Base-by-base conservation (phyloP, 208 protist species). In the Endotrypanum monterogeii region DNA sequence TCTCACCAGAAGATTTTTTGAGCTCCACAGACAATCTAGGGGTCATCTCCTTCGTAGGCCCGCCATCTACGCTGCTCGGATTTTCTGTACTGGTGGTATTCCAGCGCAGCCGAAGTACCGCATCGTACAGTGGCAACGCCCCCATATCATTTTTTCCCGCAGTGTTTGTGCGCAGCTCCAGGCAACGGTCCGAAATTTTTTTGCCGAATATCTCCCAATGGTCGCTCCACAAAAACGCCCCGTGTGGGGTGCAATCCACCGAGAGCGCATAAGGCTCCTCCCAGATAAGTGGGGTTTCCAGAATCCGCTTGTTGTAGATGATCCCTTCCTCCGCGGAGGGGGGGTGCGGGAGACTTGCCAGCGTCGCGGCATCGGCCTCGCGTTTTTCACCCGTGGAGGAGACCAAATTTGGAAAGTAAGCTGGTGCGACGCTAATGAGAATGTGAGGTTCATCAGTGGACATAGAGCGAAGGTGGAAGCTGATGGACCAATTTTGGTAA, bases 221-320 rank as follows among this genome's bases (percentile, higher is more conserved):
- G 30, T 96, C 89, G 63, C 91, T 96, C 89, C 91, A 96, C 20
- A 92, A 66, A 39, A 85, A 89, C 35, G 90, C 56, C 3, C 91
- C 91, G 6, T 58, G 77, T 14, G 62, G 20, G 3, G 79, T 87
- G 77, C 84, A 90, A 46, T 96, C 91, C 20, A 94, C 69, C 7
- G 88, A 92, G 12, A 96, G 61, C 52, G 80, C 76, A 69, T 87
- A 83, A 0, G 87, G 87, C 72, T 96, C 85, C 39, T 96, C 89
- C 86, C 87, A 96, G 48, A 96, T 91, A 14, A 96, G 82, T 52
- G 91, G 91, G 14, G 91, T 96, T 52, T 88, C 82, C 25, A 96
- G 82, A 71, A 94, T 79, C 8, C 79, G 76, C n/a, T 77, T 67
- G 54, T 94, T 76, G 71, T 88, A 96, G 57, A 79, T 54, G 1